Evolutionary conservation across 2,329 filamentous ascomycete species (phyloP).

Genomic region (Zalaria obscura): DNA sequence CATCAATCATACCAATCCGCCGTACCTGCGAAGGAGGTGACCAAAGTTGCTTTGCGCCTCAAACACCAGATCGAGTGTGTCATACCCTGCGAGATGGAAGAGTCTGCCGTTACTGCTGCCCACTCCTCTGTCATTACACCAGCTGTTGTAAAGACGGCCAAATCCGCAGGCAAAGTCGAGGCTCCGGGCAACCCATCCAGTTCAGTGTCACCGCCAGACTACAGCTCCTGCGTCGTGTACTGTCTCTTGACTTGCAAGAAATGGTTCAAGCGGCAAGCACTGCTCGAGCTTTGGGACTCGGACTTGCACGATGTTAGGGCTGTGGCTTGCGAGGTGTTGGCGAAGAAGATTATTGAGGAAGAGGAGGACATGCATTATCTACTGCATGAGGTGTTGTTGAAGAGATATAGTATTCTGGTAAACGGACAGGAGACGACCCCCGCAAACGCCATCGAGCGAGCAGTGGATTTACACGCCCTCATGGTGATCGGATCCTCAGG

Average conservation of each 20-base stretch:
- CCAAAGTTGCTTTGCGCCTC: conserved; percentile 75
- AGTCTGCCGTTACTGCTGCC: conserved; percentile 56
- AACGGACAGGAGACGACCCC: conserved; percentile 59
- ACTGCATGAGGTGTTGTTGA: conserved; percentile 67
- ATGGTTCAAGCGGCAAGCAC: conserved; percentile 69
- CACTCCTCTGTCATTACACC: conserved; percentile 77
- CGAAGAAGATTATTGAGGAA: conserved; percentile 71
- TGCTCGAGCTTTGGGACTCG: conserved; percentile 80
- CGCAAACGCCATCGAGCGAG: conserved; percentile 81
- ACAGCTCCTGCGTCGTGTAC: conserved; percentile 70
- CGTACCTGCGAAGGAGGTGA: conserved; percentile 66
- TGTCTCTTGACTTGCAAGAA: conserved; percentile 60
- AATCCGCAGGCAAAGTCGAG: conserved; percentile 49
- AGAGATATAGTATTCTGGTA: conserved; percentile 70
- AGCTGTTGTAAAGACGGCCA: conserved; percentile 66
- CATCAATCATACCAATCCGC: conserved; percentile 45
- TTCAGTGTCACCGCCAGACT: conserved; percentile 39
- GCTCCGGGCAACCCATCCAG: conserved; percentile 9
- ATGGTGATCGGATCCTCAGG: conserved; percentile 80
- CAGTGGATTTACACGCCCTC: conserved; percentile 83
- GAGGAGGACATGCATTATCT: conserved; percentile 71
- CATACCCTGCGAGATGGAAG: conserved; percentile 79
- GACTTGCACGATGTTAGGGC: conserved; percentile 69
- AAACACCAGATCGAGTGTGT: conserved; percentile 84
- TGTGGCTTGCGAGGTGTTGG: conserved; percentile 77